Evolutionary conservation across 2,329 filamentous ascomycete species (phyloP).

Genomic region (Helminthosporium solani): DNA sequence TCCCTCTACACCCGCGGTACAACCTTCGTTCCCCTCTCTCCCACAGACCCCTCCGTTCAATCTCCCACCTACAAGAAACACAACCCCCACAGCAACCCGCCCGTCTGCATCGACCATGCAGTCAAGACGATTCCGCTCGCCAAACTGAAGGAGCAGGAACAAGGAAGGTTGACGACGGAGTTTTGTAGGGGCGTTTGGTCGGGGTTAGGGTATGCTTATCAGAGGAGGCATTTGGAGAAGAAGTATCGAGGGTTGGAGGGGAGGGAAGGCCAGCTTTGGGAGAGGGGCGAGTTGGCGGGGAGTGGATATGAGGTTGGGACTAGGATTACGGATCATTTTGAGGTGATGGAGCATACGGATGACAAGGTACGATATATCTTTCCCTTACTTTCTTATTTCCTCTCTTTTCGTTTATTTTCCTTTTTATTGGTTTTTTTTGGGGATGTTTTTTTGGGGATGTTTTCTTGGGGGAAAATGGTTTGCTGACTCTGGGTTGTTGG

Average conservation of each 20-base stretch:
- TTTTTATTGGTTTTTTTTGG: background rate
- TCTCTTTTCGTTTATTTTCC: no score
- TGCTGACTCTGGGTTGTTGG: conserved; percentile 9
- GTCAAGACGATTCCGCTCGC: conserved; percentile 38
- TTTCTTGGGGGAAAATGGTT: background rate
- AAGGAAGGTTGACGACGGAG: conserved; percentile 33
- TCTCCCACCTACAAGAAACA: conserved; percentile 23
- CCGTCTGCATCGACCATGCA: conserved; percentile 40
- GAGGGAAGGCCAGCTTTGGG: conserved; percentile 37
- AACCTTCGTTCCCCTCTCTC: conserved; percentile 39
- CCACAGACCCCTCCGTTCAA: conserved; percentile 26
- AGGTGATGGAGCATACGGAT: conserved; percentile 39
- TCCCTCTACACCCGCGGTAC: conserved; percentile 39
- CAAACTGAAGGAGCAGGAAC: conserved; percentile 35
- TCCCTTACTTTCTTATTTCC: no score
- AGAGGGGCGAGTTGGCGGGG: conserved; percentile 33
- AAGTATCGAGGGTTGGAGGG: conserved; percentile 37
- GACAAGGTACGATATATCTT: conserved; percentile 44
- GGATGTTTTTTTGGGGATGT: background rate
- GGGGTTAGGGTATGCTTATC: conserved; percentile 39
- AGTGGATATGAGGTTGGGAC: conserved; percentile 39
- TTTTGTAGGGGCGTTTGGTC: conserved; percentile 44
- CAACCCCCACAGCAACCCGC: conserved; percentile 39
- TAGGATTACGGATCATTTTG: conserved; percentile 44
- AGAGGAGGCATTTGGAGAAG: conserved; percentile 38